Conservation (phyloP, 2,329 filamentous ascomycete genomes). For the Lizonia empirigonia region DNA sequence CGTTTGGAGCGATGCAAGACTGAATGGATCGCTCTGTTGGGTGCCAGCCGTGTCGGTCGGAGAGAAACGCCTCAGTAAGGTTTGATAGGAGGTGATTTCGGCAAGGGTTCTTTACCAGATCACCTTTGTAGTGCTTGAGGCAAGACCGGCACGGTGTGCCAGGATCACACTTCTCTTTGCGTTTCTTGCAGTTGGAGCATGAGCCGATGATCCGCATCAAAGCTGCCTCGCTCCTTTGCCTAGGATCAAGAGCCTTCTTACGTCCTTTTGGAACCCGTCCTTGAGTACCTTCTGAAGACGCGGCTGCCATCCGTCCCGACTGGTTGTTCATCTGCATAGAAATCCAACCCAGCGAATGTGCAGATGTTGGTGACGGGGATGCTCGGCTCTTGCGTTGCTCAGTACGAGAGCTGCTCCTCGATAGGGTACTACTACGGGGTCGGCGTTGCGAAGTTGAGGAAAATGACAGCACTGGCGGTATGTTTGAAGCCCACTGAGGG, state of each 20-base stretch:
- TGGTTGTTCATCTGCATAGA: constrained; percentile 42
- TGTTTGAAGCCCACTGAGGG: constrained; percentile 22
- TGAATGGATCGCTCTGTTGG: constrained; percentile 39
- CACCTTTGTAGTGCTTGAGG: constrained; percentile 46
- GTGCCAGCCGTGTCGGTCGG: constrained; percentile 44
- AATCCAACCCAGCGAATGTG: constrained; percentile 42
- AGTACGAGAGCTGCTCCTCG: constrained; percentile 33
- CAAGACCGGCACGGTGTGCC: constrained; percentile 49
- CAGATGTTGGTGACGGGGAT: constrained; percentile 36
- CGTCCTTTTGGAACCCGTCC: constrained; percentile 40
- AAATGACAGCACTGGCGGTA: constrained; percentile 33
- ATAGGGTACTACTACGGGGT: constrained; percentile 29
- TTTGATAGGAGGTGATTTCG: constrained; percentile 41
- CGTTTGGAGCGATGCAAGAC: constrained; percentile 28
- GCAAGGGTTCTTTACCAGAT: constrained; percentile 46
- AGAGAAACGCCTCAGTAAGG: constrained; percentile 37
- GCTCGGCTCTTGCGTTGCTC: constrained; percentile 27
- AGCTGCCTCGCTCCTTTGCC: constrained; percentile 44
- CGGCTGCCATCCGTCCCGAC: constrained; percentile 40
- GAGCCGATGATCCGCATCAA: constrained; percentile 45
- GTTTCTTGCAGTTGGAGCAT: constrained; percentile 45
- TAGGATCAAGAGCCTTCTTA: constrained; percentile 39
- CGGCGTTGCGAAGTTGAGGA: constrained; percentile 34
- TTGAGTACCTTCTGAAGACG: constrained; percentile 31
- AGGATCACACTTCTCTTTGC: constrained; percentile 48